Percentiles rank a stretch among this genome's conserved stretches.
Conservation (phyloP, 2,329 filamentous ascomycete species). For the Diplodia sapinea region DNA sequence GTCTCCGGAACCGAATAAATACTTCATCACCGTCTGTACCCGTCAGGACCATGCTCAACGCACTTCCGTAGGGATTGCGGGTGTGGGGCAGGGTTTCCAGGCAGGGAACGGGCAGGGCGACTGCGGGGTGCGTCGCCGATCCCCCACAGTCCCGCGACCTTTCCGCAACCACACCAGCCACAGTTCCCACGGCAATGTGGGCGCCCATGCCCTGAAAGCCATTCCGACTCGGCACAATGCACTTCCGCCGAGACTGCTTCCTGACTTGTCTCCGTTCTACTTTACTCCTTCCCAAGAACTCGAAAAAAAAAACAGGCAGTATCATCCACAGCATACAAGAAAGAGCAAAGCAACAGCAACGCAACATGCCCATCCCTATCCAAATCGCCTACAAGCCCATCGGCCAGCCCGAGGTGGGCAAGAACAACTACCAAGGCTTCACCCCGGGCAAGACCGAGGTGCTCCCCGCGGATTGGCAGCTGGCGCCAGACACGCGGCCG, state of each 20-base stretch:
- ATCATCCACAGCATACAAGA: no score
- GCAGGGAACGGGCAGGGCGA: not conserved
- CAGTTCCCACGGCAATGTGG: slow-evolving; percentile 10
- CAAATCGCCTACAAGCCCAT: no score
- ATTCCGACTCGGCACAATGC: not conserved
- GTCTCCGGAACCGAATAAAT: slow-evolving; percentile 12
- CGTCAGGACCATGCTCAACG: not conserved
- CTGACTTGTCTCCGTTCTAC: no score
- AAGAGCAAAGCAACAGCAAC: no score
- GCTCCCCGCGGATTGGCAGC: no score
- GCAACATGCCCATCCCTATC: no score
- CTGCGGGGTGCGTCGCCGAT: slow-evolving; percentile 8
- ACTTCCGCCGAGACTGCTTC: not conserved
- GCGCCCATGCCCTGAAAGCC: not conserved
- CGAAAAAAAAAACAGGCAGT: no score
- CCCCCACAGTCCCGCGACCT: slow-evolving; percentile 15
- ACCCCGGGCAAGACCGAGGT: no score
- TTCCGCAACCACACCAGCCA: slow-evolving; percentile 25
- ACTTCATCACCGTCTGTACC: not conserved
- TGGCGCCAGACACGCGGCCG: no score
- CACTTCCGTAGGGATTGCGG: slow-evolving; percentile 7
- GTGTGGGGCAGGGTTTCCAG: not conserved
- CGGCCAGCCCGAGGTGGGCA: no score
- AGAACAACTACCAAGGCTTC: no score
- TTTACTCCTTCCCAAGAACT: no score